Base-by-base conservation (phyloP, 331 rosid species). In the Saraca asoca region DNA sequence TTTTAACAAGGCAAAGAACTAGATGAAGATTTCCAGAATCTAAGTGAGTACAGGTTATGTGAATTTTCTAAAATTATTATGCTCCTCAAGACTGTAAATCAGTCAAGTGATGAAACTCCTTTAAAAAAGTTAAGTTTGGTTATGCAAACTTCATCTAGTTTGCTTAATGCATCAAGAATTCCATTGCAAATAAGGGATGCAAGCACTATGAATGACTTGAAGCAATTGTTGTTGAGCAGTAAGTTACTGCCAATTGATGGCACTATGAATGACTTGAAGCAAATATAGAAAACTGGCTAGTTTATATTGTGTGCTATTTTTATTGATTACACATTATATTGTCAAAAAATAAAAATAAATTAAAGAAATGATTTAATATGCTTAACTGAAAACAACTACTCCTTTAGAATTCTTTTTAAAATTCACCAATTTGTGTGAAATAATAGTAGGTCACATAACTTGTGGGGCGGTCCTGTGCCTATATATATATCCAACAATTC, bases 221-320 rank as follows among this genome's bases (percentile, higher is more conserved):
- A 88, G 83, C 81, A 81, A 44, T 44, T 87, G 3, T 75, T 93
- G 66, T 18, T 90, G 66, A 57, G 81, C 74, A 62, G 83, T 62
- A 84, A 82, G 59, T 35, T 82, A 67, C 72, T 93, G 46, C 95
- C 95, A 7, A 35, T 9, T 45, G 90, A 87, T 73, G 90, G 89
- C 38, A 92, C 87, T 67, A 92, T 89, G 98, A 80, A 81, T 16
- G 92, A 72, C 75, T 57, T 80, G 86, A 58, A 92, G 95, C n/a
- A n/a, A n/a, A n/a, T n/a, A n/a, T n/a, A n/a, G n/a, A n/a, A n/a
- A n/a, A n/a, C n/a, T n/a, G n/a, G n/a, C n/a, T n/a, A n/a, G n/a
- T n/a, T n/a, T n/a, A n/a, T n/a, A n/a, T n/a, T n/a, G n/a, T n/a
- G n/a, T n/a, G n/a, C n/a, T n/a, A n/a, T n/a, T n/a, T n/a, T n/a